phyloP scores from a whole-genome alignment of 345 rosid genomes.

The Lumnitzera littorea region DNA sequence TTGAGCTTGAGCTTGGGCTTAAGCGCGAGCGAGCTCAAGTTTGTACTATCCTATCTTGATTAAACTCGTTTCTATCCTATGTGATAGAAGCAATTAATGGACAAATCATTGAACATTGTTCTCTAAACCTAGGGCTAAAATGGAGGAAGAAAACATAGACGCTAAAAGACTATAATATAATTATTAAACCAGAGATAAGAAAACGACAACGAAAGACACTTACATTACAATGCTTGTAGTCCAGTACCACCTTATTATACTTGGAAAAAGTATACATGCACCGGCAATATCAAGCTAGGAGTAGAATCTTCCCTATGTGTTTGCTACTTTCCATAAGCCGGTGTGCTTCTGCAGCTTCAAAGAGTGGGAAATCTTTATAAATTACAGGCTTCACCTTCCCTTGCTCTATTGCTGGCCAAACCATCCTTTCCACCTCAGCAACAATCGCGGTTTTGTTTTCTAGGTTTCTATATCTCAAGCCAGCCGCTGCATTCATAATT shows the following conservation, averaged over 20 bases:
- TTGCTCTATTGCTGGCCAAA: slow-evolving; percentile 72
- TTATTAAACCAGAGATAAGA: too few species aligned
- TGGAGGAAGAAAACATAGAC: too few species aligned
- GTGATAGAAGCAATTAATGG: too few species aligned
- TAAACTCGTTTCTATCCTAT: too few species aligned
- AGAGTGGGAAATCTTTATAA: slow-evolving; percentile 40
- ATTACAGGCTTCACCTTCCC: slow-evolving; percentile 74
- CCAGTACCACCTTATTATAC: too few species aligned
- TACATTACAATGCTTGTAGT: too few species aligned
- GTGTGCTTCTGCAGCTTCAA: slow-evolving; percentile 67
- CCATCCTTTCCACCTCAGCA: slow-evolving; percentile 67
- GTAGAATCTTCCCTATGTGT: slow-evolving; percentile 81
- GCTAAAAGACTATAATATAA: too few species aligned
- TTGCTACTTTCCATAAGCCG: slow-evolving; percentile 67
- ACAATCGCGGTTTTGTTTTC: slow-evolving; percentile 71
- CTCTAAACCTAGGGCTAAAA: slow-evolving; percentile 21
- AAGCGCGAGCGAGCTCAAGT: too few species aligned
- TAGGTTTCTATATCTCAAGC: slow-evolving; percentile 54
- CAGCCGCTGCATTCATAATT: slow-evolving; percentile 47
- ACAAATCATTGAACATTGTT: slow-evolving; percentile 47
- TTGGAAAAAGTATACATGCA: too few species aligned
- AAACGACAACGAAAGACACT: too few species aligned
- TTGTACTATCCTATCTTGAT: too few species aligned
- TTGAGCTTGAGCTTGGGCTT: too few species aligned
- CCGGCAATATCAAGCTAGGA: slow-evolving; percentile 30